Conservation (phyloP, 768 basidiomycete genomes). For the Coprinopsis cinerea region DNA sequence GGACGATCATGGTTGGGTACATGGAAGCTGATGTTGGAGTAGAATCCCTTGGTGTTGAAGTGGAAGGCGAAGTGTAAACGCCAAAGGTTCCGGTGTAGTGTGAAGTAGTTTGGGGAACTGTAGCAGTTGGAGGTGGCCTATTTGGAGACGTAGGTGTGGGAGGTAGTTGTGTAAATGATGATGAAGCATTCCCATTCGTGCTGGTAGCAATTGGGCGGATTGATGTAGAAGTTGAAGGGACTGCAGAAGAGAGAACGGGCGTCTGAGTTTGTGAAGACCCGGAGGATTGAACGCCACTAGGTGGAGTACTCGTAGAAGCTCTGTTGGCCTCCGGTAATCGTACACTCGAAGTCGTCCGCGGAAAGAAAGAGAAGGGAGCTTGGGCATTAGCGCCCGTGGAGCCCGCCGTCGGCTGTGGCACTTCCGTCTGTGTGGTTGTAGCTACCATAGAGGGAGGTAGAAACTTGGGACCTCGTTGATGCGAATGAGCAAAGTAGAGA, state of each 20-base stretch:
- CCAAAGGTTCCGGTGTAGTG: conserved; percentile 1
- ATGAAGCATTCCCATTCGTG: too few relatives aligned
- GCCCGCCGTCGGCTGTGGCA: conserved; percentile 3
- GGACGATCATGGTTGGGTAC: neutral
- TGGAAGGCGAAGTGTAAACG: neutral
- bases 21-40: neutral
- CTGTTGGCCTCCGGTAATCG: neutral
- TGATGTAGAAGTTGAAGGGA: neutral
- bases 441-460: conserved; percentile 20
- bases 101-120: neutral
- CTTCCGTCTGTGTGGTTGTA: conserved; percentile 18
- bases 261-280: neutral
- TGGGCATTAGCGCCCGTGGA: conserved; percentile 14
- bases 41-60: neutral
- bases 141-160: neutral
- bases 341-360: conserved; percentile 6
- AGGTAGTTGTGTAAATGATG: neutral
- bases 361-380: conserved; percentile 25
- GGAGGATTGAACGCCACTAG: neutral
- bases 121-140: neutral
- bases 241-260: neutral
- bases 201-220: neutral
- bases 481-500: conserved; percentile 72
- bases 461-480: conserved; percentile 35
- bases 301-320: neutral